Base-by-base conservation (phyloP, 2,329 filamentous ascomycete genomes). In the Fusarium sp. region DNA sequence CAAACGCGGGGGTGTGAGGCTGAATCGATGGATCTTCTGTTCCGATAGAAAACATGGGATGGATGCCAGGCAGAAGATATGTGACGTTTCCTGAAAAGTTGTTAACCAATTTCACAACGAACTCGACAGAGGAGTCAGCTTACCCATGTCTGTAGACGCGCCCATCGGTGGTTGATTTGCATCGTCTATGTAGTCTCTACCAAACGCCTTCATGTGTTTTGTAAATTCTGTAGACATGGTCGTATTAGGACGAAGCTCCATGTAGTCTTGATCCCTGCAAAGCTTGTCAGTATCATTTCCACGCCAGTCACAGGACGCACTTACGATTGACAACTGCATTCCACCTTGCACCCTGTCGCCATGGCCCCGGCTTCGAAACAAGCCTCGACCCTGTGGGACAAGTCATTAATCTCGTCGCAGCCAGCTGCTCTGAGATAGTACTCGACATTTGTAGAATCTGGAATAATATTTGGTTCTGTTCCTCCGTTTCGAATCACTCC, bases 391-490 rank as follows among this genome's bases (percentile, higher is more conserved):
- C 49, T 69, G 1, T 38, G 31, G 2, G 55, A 58, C 1, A 69
- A 15, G 46, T 80, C 80, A 13, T 67, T 65, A 26, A 74, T 68
- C 15, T 83, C 70, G 40, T 77, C 77, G 3, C 63, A 44, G 0
- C 55, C 67, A n/a, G 50, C 26, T 2, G 73, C 63, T 6, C 73
- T 64, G 1, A 75, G 44, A 22, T 74, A 71, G 10, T 72, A 74
- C 7, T 70, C 63, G 1, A 79, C 74, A 22, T 78, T 77, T 0
- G 83, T 78, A 22, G 75, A 77, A 1, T 81, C 81, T 25, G 86
- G 83, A 52, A 87, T 87, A 12, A 87, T 77, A 64, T 88, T 88
- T 0, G 84, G 78, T 13, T 80, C 79, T 7, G 77, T 76, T 0
- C 85, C 84, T 2, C 83, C 84, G 49, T 84, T 72, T 0, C 79